A percentile compares a stretch with the other conserved stretches of the same genome.
Evolutionary conservation across 208 protist species (phyloP).

Genomic region (Trypanosoma rangeli): DNA sequence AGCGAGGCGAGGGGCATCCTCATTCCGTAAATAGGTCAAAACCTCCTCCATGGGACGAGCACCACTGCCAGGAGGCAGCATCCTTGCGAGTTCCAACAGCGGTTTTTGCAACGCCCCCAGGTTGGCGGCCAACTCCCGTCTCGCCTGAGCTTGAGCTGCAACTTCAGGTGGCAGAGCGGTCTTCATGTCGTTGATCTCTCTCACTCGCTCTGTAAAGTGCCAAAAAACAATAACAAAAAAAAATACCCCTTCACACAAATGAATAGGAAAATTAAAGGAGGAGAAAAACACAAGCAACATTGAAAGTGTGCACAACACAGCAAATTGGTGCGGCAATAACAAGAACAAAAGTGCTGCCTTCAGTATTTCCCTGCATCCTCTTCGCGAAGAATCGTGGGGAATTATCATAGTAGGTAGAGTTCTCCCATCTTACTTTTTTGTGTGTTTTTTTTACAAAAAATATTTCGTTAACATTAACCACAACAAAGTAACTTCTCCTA

Average conservation of each 20-base stretch:
- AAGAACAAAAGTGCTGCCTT: neutral
- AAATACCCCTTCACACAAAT: neutral
- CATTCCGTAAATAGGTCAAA: constrained; percentile 29
- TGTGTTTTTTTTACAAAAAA: neutral
- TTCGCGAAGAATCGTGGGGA: neutral
- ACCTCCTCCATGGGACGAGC: constrained; percentile 54
- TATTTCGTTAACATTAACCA: neutral
- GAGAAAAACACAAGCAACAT: neutral
- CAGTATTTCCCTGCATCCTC: neutral
- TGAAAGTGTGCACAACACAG: neutral
- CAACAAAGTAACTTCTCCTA: neutral
- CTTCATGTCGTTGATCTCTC: constrained; percentile 1
- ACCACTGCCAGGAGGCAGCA: constrained; percentile 35
- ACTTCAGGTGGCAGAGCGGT: constrained; percentile 14
- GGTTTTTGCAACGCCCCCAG: constrained; percentile 15
- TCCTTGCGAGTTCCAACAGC: constrained; percentile 28
- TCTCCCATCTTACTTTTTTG: neutral
- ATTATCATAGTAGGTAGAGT: too few species aligned
- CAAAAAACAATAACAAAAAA: neutral
- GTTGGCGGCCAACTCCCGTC: constrained; percentile 22
- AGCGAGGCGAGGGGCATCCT: constrained; percentile 37
- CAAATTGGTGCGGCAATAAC: neutral
- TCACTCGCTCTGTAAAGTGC: neutral
- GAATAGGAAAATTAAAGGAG: neutral
- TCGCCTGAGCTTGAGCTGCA: constrained; percentile 22